A percentile compares a stretch with the other conserved stretches of the same genome.
phyloP scores from a whole-genome alignment of 2,329 filamentous ascomycete genomes.

The Immersiporthe knoxdaviesiana region DNA sequence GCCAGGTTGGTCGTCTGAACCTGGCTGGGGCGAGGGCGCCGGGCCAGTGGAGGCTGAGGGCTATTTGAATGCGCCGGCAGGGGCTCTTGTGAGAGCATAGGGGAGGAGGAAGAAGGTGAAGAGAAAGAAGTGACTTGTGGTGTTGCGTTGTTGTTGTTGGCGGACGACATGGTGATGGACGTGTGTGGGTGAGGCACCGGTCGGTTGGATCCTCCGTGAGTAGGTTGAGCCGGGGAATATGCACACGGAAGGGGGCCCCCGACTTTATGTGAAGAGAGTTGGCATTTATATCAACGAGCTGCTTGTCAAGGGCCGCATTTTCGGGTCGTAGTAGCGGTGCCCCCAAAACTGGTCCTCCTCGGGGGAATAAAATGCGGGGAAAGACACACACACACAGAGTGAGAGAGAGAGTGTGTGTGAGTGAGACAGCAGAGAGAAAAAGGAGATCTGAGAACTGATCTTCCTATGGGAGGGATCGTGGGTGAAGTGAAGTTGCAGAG shows the following conservation, averaged over 20 bases:
- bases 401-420: too few species aligned
- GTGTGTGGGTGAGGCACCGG: conserved; percentile 24
- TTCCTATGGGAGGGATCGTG: conserved; percentile 31
- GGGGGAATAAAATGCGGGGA: conserved; percentile 33
- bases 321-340: conserved; percentile 30
- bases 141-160: conserved; percentile 29
- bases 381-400: too few species aligned
- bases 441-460: conserved; percentile 31
- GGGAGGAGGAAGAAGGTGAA: conserved; percentile 33
- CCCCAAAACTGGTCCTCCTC: conserved; percentile 25
- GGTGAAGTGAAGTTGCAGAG: conserved; percentile 16
- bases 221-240: conserved; percentile 28
- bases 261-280: conserved; percentile 27
- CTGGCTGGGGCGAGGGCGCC: conserved; percentile 50
- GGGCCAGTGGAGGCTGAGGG: conserved; percentile 42
- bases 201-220: conserved; percentile 26
- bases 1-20: conserved; percentile 51
- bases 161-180: conserved; percentile 40
- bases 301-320: conserved; percentile 37
- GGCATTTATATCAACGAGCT: conserved; percentile 30
- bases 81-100: conserved; percentile 39
- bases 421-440: conserved; percentile 22
- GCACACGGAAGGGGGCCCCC: conserved; percentile 28
- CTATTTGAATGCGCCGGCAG: conserved; percentile 45
- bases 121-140: conserved; percentile 34